Percentiles rank a stretch among this genome's conserved stretches.
phyloP scores from a whole-genome alignment of 805 yeast genomes.

The Barnettozyma sucrosica region DNA sequence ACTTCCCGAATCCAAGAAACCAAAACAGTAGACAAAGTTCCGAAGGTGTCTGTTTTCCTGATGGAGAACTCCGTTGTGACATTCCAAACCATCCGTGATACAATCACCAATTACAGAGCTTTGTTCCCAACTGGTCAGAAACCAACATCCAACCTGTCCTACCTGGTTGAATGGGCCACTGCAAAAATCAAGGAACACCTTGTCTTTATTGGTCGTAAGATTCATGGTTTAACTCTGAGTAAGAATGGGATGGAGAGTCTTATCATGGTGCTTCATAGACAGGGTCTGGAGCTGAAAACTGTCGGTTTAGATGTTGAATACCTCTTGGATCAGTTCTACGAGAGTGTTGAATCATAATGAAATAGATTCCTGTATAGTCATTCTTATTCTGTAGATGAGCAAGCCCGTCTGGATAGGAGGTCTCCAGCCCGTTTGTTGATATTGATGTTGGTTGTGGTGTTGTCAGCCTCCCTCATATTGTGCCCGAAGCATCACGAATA shows the following conservation, averaged over 20 bases:
- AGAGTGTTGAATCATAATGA: slow-evolving; percentile 16
- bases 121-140: slow-evolving; percentile 39
- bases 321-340: slow-evolving; percentile 22
- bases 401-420: too few species aligned
- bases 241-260: slow-evolving; percentile 51
- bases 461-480: not conserved
- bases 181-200: slow-evolving; percentile 57
- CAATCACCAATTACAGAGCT: slow-evolving; percentile 47
- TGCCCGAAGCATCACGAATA: slow-evolving; percentile 3
- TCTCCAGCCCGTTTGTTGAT: too few species aligned
- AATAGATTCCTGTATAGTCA: not conserved
- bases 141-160: slow-evolving; percentile 2
- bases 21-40: slow-evolving; percentile 46
- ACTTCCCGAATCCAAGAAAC: slow-evolving; percentile 38
- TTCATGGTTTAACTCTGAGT: slow-evolving; percentile 53
- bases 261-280: slow-evolving; percentile 47
- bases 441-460: too few species aligned
- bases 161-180: slow-evolving; percentile 52
- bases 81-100: slow-evolving; percentile 53
- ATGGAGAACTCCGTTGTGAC: slow-evolving; percentile 57
- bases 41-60: slow-evolving; percentile 39
- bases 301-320: slow-evolving; percentile 66
- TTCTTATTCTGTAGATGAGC: not conserved
- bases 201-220: slow-evolving; percentile 55
- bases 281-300: slow-evolving; percentile 53